Evolutionary conservation across 2,329 filamentous ascomycete species (phyloP), one percentile per base, ranked within the genome.

Genomic region (Exophiala xenobiotica): DNA sequence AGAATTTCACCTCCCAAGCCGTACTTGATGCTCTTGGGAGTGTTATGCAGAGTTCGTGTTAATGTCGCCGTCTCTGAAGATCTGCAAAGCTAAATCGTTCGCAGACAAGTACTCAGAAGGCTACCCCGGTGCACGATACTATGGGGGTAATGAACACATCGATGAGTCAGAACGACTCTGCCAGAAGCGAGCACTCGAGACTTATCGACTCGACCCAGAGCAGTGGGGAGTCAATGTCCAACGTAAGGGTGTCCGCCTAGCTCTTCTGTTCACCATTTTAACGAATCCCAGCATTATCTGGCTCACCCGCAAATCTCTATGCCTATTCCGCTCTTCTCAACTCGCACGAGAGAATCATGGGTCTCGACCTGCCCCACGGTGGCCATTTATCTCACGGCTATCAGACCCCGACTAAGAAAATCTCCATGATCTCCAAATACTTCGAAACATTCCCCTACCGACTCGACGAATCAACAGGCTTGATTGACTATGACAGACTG

Each of bases 171-270:
- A 99, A 82, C 81, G 88, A 62, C 87, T 93, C 56, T 99, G 93
- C 82, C 93, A 99, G 79, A 81, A 84, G 72, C 87, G 93, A 75
- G 93, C 93, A 61, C 86, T 99, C 59, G 82, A 89, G 75, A 87
- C 91, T 53, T 99, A 97, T 80, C 82, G 89, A 68, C 76, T 95
- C 62, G 88, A 95, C 74, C 69, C 86, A 14, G 82, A 84, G 63
- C 90, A 95, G 78, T 99, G 93, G 93, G 93, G 93, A 70, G 93
- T 99, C 76, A 99, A 99, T 70, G 93, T 99, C 54, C 93, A 99
- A 79, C 90, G 88, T 60, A 22, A 40, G 57, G 31, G 14, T 22
- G 14, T 11, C 22, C 14, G 12, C 20, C 3, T 3, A 26, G 22
- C 2, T 23, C 6, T 18, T 35, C 12, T 11, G 11, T 20, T 48